phyloP scores from a whole-genome alignment of 768 basidiomycete genomes.

The Sarcomyxa edulis region DNA sequence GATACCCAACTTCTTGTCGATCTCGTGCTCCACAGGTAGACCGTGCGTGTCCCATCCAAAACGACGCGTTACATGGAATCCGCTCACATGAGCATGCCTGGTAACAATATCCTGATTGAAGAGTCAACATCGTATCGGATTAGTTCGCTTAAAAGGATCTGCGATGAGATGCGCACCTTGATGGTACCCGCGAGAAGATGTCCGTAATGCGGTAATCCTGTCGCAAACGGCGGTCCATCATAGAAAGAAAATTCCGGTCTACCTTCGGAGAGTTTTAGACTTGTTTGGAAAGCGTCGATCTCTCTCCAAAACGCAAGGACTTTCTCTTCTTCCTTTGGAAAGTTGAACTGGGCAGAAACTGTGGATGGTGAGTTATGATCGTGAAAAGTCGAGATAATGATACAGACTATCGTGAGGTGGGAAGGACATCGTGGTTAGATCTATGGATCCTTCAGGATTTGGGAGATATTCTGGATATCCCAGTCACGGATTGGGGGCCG shows the following conservation, averaged over 20 bases:
- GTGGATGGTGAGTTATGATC: conserved; percentile 9
- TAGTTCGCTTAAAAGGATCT: conserved; percentile 2
- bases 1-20: conserved; percentile 94
- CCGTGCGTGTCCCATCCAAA: conserved; percentile 99
- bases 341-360: conserved; percentile 79
- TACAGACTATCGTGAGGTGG: conserved; percentile 67
- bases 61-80: conserved; percentile 86
- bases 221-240: conserved; percentile 96
- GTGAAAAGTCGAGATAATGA: conserved; percentile 4
- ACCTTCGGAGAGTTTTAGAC: conserved; percentile 87
- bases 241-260: conserved; percentile 91
- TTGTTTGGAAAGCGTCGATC: conserved; percentile 97
- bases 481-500: no score
- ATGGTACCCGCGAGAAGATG: conserved; percentile 90
- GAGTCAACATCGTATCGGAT: conserved; percentile 3
- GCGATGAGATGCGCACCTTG: conserved; percentile 51
- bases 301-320: conserved; percentile 90
- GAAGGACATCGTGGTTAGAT: conserved; percentile 48
- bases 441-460: no score
- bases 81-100: conserved; percentile 89
- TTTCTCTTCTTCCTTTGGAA: conserved; percentile 85
- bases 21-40: conserved; percentile 97
- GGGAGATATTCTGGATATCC: no score
- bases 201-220: conserved; percentile 94
- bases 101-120: conserved; percentile 87